Evolutionary conservation across 345 rosid genomes (phyloP), one percentile per base, ranked within the genome.

Genomic region (Rhodamnia rubescens): DNA sequence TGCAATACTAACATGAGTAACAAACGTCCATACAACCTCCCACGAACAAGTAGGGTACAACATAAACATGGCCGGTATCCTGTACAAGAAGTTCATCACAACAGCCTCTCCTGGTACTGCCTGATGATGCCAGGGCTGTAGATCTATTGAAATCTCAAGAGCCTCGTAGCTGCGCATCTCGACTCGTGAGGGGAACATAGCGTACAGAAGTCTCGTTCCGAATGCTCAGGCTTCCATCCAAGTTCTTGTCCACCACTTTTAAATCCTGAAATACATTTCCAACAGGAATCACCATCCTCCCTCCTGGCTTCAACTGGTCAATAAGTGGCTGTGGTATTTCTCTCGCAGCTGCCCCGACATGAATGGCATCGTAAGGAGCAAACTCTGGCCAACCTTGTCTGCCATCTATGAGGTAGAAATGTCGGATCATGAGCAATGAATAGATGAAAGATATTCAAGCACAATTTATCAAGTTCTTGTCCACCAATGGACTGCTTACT

Each of bases 271-370:
- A 92, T 64, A 93, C 89, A 9, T 94, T 92, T 57, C 99, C 99
- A 20, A 96, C 97, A 0, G 99, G 99, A 82, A 98, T 98, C 84
- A 98, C 99, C 99, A 98, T 93, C 88, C 98, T 89, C 27, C 99
- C 99, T 44, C 99, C 99, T 0, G 99, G 98, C 88, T 98, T 98
- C 87, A 98, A 89, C 89, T 98, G 99, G 87, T 96, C 95, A 57
- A 98, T 83, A n/a, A 98, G 98, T 4, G 98, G 85, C 87, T 89
- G 92, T 4, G 99, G 99, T 29, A 98, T 92, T 86, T 98, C 96
- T 5, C 94, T 87, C 55, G 99, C 99, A 3, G 99, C 99, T 27
- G 99, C 99, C 50, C 99, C 99, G 20, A 98, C 99, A 82, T 98
- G 99, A 82, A 96, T 95, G 0, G 98, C 99, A 89, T 98, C 98